These are phyloP conservation scores for Nigrospora oryzae DNA, from an alignment of 2,329 filamentous ascomycete species.

Conservation along the genomic window DNA sequence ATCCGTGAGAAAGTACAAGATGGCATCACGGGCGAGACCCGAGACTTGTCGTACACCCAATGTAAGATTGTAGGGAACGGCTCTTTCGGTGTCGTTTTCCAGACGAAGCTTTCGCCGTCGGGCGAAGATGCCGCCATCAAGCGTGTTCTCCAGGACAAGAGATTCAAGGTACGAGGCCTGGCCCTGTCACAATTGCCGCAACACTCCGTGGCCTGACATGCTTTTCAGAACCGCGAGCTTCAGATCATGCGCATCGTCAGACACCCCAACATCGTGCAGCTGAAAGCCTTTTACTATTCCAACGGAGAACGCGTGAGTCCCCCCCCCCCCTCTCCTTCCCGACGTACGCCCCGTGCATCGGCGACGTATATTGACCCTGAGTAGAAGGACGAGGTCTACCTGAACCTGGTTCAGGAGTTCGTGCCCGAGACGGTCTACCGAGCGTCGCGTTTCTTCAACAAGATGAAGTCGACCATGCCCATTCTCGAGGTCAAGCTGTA, in stretches of 20 bases:
- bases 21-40: slow-evolving; percentile 91
- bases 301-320: slow-evolving; percentile 85
- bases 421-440: slow-evolving; percentile 98
- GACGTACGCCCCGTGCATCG: slow-evolving; percentile 7
- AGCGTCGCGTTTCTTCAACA: slow-evolving; percentile 98
- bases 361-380: neutral
- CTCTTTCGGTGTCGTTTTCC: slow-evolving; percentile 97
- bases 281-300: slow-evolving; percentile 99
- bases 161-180: slow-evolving; percentile 75
- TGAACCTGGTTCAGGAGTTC: slow-evolving; percentile 96
- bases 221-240: slow-evolving; percentile 81
- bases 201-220: neutral
- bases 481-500: slow-evolving; percentile 98
- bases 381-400: slow-evolving; percentile 95
- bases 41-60: slow-evolving; percentile 96
- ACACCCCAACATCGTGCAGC: slow-evolving; percentile 96
- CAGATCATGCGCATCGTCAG: slow-evolving; percentile 99
- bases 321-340: neutral
- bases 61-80: slow-evolving; percentile 99
- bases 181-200: neutral
- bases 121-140: slow-evolving; percentile 99
- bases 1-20: slow-evolving; percentile 99
- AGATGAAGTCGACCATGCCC: slow-evolving; percentile 99
- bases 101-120: slow-evolving; percentile 96
- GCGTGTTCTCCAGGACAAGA: slow-evolving; percentile 96